Evolutionary conservation across 345 rosid species (phyloP), one percentile per base, ranked within the genome.

Genomic region (Anacardium occidentale): DNA sequence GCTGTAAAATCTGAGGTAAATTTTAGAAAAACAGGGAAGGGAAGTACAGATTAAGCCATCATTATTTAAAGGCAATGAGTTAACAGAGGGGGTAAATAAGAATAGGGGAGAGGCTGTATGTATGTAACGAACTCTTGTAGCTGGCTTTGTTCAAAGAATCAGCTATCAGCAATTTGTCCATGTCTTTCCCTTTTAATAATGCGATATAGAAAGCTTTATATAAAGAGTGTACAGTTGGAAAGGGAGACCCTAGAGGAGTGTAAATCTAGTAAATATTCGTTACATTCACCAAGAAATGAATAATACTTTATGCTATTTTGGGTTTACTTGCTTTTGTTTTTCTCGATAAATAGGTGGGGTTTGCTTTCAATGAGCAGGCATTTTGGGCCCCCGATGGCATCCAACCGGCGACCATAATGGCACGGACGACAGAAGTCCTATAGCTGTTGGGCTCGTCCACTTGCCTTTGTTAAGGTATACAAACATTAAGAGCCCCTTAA

Each of bases 1-100:
- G 83, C 62, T 77, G 86, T 82, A 75, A 78, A 83, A 71, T 73
- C 82, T 66, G 82, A 84, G 45, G 75, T 75, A 71, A 67, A 78
- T 22, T 70, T 65, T 72, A 84, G 85, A 77, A 84, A 74, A 73
- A 71, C 78, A 17, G 50, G 7, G 13, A 72, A 70, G 65, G 70
- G 75, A 75, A 76, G 81, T 74, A 80, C 67, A 25, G 69, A 25
- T 54, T 86, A 75, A 72, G 48, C 20, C 48, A 57, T 32, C 69
- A 70, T 48, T 40, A 54, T 69, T 52, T 55, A 26, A 37, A 50
- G 59, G 53, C 57, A 66, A 67, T 37, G 58, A 74, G 66, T 65
- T 74, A 63, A 25, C 5, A 37, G 42, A 67, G 63, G 29, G 71
- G 68, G 83, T 64, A 14, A 64, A 52, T 80, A 82, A 74, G 74